Evolutionary conservation across 129 eudicot species (phyloP).

Genomic region (Artemisia annua): DNA sequence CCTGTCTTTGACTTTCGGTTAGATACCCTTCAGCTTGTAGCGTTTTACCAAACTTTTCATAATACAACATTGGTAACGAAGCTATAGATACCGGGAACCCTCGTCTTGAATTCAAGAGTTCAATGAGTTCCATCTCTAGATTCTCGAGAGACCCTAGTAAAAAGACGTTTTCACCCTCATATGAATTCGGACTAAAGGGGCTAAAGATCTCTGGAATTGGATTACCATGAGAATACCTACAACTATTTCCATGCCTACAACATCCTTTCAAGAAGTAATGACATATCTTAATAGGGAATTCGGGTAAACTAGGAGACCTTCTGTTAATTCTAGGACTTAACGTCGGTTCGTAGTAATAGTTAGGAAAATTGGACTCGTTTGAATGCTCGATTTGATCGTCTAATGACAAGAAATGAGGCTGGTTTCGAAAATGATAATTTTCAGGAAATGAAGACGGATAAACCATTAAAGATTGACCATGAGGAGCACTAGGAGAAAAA

Average conservation of each 20-base stretch:
- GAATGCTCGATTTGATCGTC: conserved; percentile 44
- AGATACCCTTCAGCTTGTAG: conserved; percentile 89
- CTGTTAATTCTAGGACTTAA: conserved; percentile 39
- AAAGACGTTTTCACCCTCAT: conserved; percentile 41
- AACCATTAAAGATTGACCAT: conserved; percentile 27
- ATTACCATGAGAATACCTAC: conserved; percentile 48
- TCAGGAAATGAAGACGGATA: conserved; percentile 40
- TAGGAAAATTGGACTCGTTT: conserved; percentile 25
- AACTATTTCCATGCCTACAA: conserved; percentile 56
- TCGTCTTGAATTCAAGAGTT: conserved; percentile 52
- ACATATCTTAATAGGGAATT: conserved; percentile 50
- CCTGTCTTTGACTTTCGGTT: conserved; percentile 94
- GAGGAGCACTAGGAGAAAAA: conserved; percentile 32
- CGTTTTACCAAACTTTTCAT: conserved; percentile 47
- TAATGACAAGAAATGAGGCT: conserved; percentile 36
- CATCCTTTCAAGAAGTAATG: conserved; percentile 55
- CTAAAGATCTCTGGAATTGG: conserved; percentile 28
- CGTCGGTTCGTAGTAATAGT: conserved; percentile 34
- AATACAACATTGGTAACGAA: conserved; percentile 57
- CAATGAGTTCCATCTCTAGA: conserved; percentile 60
- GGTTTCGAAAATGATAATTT: conserved; percentile 46
- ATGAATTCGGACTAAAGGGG: conserved; percentile 19
- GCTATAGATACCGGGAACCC: conserved; percentile 63
- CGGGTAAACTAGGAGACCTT: conserved; percentile 44
- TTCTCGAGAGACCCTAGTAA: conserved; percentile 49